These are phyloP conservation scores for Silene vulgaris DNA, from an alignment of 179 eudicot species.

Conservation along the genomic window DNA sequence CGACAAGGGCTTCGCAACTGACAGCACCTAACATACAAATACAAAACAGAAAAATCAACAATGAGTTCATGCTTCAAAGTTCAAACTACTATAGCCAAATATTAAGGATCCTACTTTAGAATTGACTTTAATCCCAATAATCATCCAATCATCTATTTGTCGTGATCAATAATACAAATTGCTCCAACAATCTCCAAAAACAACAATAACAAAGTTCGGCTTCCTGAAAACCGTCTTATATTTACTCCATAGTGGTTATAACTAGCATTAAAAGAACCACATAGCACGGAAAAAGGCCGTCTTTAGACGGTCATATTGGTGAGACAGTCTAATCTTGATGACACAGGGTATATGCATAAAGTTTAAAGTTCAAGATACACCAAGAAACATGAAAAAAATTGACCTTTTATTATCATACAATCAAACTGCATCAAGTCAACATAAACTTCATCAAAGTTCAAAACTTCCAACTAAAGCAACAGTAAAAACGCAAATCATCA, in stretches of 20 bases:
- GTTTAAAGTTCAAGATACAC: not conserved
- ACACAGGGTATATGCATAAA: not conserved
- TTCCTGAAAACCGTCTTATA: not conserved
- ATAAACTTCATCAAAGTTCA: not conserved
- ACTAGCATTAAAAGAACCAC: not conserved
- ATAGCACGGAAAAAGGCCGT: not conserved
- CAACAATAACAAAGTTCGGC: not conserved
- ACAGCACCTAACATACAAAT: conserved; percentile 53
- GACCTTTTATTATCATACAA: not conserved
- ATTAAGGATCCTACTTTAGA: not conserved
- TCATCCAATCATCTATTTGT: not conserved
- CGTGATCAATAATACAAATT: not conserved
- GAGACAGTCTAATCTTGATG: not conserved
- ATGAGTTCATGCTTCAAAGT: not conserved
- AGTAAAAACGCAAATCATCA: not conserved
- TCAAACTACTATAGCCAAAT: conserved; percentile 1
- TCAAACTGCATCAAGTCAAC: not conserved
- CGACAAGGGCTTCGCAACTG: conserved; percentile 79
- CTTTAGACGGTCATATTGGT: not conserved
- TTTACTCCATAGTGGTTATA: not conserved
- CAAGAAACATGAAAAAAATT: not conserved
- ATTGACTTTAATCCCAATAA: not conserved
- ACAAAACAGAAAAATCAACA: conserved; percentile 1
- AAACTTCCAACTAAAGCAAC: not conserved
- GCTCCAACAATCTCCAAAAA: not conserved